Evolutionary conservation across 164 flowering plant genomes (phyloP), one percentile per base, ranked within the genome.

Genomic region (Dillenia turbinata): DNA sequence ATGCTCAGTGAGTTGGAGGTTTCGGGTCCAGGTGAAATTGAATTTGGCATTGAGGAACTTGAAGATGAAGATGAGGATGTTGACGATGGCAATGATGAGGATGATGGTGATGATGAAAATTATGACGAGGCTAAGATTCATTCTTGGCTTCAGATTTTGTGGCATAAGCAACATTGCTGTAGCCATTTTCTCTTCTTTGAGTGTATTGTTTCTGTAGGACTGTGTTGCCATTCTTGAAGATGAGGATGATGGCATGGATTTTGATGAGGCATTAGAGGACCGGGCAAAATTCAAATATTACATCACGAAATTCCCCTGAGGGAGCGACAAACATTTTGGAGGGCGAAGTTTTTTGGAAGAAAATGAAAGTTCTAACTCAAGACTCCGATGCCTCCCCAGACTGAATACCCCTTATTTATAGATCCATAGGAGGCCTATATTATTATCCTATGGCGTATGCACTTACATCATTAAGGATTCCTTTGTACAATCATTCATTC

Each of bases 251-350:
- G 75, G 75, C 24, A 75, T 62, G 49, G 88, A 85, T 59, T 77
- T 81, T 64, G 89, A 83, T 79, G 90, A 77, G 62, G 57, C 78
- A 50, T 64, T 81, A 26, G 93, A 89, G 63, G 96, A 90, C 71
- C 90, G 98, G 98, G 96, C 97, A 53, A 88, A 88, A 55, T 75
- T 90, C 75, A n/a, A n/a, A n/a, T n/a, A n/a, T n/a, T n/a, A n/a
- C n/a, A n/a, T n/a, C n/a, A n/a, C n/a, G n/a, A n/a, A n/a, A n/a
- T n/a, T n/a, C n/a, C n/a, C n/a, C n/a, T n/a, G n/a, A n/a, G n/a
- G n/a, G n/a, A n/a, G n/a, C n/a, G n/a, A n/a, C n/a, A n/a, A n/a
- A n/a, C n/a, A n/a, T n/a, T n/a, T n/a, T n/a, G n/a, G n/a, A n/a
- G n/a, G n/a, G n/a, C n/a, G n/a, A n/a, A n/a, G n/a, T n/a, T n/a